Evolutionary conservation across 108 stramenopile genomes (phyloP).

Genomic region (Ochromonas danica): DNA sequence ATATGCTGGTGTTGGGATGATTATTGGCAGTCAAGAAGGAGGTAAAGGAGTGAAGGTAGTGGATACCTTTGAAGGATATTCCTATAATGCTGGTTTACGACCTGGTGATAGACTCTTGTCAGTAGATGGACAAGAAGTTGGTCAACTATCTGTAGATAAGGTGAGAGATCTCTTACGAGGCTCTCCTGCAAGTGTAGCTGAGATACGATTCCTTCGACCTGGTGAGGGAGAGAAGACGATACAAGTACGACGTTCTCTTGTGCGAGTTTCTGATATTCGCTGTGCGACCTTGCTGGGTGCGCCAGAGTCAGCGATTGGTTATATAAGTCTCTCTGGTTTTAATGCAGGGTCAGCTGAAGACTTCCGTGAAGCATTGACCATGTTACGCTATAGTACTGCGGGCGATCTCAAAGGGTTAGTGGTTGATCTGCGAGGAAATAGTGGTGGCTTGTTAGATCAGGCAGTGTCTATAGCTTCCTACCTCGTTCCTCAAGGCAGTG

Average conservation of each 20-base stretch:
- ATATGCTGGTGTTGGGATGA: slow-evolving; percentile 90
- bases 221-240: slow-evolving; percentile 55
- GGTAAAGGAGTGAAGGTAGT: slow-evolving; percentile 74
- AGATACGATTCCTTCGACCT: slow-evolving; percentile 68
- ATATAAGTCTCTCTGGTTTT: slow-evolving; percentile 84
- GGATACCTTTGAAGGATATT: slow-evolving; percentile 84
- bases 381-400: neutral
- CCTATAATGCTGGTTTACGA: slow-evolving; percentile 75
- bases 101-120: slow-evolving; percentile 73
- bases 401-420: slow-evolving; percentile 64
- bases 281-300: slow-evolving; percentile 43
- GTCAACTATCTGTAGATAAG: slow-evolving; percentile 68
- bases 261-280: slow-evolving; percentile 80
- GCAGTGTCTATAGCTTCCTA: slow-evolving; percentile 86
- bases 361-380: slow-evolving; percentile 57
- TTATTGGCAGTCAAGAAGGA: slow-evolving; percentile 55
- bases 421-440: slow-evolving; percentile 84
- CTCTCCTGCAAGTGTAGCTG: slow-evolving; percentile 72
- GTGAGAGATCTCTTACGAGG: slow-evolving; percentile 81
- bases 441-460: slow-evolving; percentile 80
- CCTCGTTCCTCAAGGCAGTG: slow-evolving; percentile 80
- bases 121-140: slow-evolving; percentile 66
- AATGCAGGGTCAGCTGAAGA: slow-evolving; percentile 75
- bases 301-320: slow-evolving; percentile 73
- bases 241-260: slow-evolving; percentile 67